These are phyloP conservation scores for Microcyclospora pomicola DNA, from an alignment of 2,329 filamentous ascomycete species.

Conservation along the genomic window DNA sequence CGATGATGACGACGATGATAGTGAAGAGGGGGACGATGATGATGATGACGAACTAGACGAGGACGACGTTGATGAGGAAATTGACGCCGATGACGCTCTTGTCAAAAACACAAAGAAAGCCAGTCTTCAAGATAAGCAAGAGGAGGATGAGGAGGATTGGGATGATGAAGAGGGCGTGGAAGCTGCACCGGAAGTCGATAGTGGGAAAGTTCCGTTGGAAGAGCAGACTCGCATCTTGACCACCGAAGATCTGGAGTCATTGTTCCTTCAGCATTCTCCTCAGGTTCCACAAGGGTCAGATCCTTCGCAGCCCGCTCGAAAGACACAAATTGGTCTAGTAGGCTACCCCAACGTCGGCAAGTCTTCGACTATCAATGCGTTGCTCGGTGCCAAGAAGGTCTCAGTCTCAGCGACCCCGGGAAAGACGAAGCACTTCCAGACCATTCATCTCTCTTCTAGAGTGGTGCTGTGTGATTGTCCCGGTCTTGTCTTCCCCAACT, in stretches of 20 bases:
- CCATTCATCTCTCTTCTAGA: conserved; percentile 78
- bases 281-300: conserved; percentile 27
- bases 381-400: conserved; percentile 97
- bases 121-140: conserved; percentile 29
- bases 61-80: conserved; percentile 25
- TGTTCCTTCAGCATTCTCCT: conserved; percentile 68
- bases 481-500: conserved; percentile 96
- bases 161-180: conserved; percentile 27
- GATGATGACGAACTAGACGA: conserved; percentile 26
- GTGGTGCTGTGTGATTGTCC: conserved; percentile 95
- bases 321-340: conserved; percentile 82
- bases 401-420: conserved; percentile 94
- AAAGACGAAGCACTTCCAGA: conserved; percentile 99
- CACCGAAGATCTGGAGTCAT: conserved; percentile 78
- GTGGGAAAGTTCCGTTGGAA: conserved; percentile 25
- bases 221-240: conserved; percentile 61
- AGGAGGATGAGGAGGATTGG: conserved; percentile 27
- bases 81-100: conserved; percentile 34
- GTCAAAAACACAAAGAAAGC: conserved; percentile 33
- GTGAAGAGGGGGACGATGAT: conserved; percentile 31
- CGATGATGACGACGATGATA: conserved; percentile 12
- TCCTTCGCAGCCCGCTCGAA: conserved; percentile 40
- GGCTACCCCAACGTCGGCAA: conserved; percentile 99
- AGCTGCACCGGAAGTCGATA: conserved; percentile 22
- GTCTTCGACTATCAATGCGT: conserved; percentile 95